phyloP scores from a whole-genome alignment of 1,284 basidiomycete species.

The Somion occarium region DNA sequence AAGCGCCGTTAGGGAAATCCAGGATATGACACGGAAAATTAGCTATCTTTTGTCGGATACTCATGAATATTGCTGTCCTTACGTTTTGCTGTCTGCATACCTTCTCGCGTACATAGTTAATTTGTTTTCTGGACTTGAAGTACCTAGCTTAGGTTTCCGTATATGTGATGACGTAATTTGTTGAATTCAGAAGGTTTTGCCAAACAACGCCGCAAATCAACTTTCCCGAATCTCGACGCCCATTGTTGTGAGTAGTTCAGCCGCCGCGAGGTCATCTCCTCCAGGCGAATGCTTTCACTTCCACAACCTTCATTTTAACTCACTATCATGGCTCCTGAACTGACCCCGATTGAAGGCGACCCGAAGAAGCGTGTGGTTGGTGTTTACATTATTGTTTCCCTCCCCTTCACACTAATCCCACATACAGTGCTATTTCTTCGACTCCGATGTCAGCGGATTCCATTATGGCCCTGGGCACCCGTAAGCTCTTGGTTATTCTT shows the following conservation, averaged over 20 bases:
- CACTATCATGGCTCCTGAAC: constrained; percentile 40
- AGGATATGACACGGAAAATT: constrained; percentile 23
- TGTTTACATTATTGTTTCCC: constrained; percentile 17
- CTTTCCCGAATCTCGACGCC: neutral
- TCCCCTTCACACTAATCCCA: neutral
- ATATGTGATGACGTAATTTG: constrained; percentile 14
- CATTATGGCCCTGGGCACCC: constrained; percentile 96
- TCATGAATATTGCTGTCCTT: neutral
- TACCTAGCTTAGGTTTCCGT: neutral
- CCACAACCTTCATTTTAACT: neutral
- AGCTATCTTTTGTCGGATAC: neutral
- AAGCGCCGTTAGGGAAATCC: constrained; percentile 37
- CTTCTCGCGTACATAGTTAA: neutral
- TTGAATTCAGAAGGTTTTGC: constrained; percentile 18
- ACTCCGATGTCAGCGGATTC: constrained; percentile 97
- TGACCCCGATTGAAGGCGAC: constrained; percentile 73
- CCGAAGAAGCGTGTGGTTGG: constrained; percentile 79
- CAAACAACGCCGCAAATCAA: constrained; percentile 15
- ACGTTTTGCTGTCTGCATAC: neutral
- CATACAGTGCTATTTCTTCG: constrained; percentile 90
- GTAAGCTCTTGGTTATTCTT: constrained; percentile 36
- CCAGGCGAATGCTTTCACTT: neutral
- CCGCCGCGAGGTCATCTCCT: constrained; percentile 13
- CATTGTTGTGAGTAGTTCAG: constrained; percentile 2
- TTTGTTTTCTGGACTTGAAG: neutral